Conservation (phyloP, 768 basidiomycete genomes). For the Boletellus sp. region DNA sequence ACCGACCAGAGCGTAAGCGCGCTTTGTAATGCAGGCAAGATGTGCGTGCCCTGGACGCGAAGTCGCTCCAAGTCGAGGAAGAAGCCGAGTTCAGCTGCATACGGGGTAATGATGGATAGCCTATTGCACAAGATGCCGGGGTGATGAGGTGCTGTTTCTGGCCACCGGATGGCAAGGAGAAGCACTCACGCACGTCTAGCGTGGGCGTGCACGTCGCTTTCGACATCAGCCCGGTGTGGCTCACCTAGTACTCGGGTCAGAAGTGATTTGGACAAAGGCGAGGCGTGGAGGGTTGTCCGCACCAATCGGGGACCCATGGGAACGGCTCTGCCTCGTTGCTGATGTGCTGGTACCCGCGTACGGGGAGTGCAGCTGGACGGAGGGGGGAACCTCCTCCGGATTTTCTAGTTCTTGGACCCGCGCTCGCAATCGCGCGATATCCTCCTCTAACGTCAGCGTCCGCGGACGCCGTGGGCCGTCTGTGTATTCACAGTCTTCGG, state of each 20-base stretch:
- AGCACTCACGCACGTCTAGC: constrained; percentile 12
- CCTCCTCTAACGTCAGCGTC: constrained; percentile 58
- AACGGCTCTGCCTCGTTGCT: background rate
- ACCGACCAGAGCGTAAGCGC: constrained; percentile 52
- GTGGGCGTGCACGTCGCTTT: background rate
- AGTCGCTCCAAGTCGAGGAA: constrained; percentile 57
- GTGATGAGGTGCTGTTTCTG: background rate
- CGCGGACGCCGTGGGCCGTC: constrained; percentile 60
- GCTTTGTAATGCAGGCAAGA: constrained; percentile 47
- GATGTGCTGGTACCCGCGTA: constrained; percentile 27
- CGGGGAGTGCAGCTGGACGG: constrained; percentile 50
- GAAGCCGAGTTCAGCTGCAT: constrained; percentile 59
- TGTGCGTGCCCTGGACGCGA: constrained; percentile 35
- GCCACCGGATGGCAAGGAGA: background rate
- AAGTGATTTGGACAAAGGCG: no score
- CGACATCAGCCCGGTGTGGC: background rate
- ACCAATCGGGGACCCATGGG: background rate
- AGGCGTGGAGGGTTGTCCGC: background rate
- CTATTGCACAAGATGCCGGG: constrained; percentile 8
- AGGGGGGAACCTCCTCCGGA: constrained; percentile 44
- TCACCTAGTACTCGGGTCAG: background rate
- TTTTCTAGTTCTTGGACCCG: constrained; percentile 57
- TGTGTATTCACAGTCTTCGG: constrained; percentile 69
- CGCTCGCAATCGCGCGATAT: constrained; percentile 51
- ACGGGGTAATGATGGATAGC: constrained; percentile 44